Conservation (phyloP, 148 eudicot species). For the Arctostaphylos glauca region DNA sequence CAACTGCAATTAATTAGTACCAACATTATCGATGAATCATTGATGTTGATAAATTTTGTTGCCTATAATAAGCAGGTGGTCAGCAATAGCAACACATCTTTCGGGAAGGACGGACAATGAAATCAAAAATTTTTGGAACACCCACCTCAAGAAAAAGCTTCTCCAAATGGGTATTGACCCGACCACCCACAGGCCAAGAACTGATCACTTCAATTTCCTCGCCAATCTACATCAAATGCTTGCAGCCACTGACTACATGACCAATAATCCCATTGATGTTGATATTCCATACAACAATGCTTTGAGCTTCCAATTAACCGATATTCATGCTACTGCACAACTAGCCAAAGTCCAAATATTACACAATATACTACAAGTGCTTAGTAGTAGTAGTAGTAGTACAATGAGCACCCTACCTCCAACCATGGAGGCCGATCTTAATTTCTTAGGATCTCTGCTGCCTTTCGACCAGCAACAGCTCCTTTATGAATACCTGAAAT, state of each 20-base stretch:
- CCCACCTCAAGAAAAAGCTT: constrained; percentile 52
- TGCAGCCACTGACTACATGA: background rate
- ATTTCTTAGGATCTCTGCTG: constrained; percentile 10
- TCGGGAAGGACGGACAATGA: constrained; percentile 61
- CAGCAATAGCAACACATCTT: constrained; percentile 46
- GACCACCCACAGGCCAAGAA: constrained; percentile 48
- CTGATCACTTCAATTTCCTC: constrained; percentile 32
- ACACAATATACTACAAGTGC: constrained; percentile 38
- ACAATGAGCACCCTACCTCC: background rate
- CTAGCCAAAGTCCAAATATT: constrained; percentile 45
- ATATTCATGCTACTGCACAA: constrained; percentile 25
- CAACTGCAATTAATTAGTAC: no score
- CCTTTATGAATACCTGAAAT: constrained; percentile 11
- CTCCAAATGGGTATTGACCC: constrained; percentile 65
- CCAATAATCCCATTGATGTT: background rate
- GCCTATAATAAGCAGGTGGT: constrained; percentile 37
- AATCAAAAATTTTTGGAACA: constrained; percentile 55
- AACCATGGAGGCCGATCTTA: constrained; percentile 16
- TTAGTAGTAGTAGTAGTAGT: constrained; percentile 23
- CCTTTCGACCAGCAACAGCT: constrained; percentile 8
- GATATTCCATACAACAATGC: constrained; percentile 3
- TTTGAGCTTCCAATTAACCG: constrained; percentile 16
- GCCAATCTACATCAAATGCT: constrained; percentile 50
- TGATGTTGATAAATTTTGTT: no score
- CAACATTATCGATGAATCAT: no score